Conservation (phyloP, 768 basidiomycete species). For the Neoboletus magnificus region DNA sequence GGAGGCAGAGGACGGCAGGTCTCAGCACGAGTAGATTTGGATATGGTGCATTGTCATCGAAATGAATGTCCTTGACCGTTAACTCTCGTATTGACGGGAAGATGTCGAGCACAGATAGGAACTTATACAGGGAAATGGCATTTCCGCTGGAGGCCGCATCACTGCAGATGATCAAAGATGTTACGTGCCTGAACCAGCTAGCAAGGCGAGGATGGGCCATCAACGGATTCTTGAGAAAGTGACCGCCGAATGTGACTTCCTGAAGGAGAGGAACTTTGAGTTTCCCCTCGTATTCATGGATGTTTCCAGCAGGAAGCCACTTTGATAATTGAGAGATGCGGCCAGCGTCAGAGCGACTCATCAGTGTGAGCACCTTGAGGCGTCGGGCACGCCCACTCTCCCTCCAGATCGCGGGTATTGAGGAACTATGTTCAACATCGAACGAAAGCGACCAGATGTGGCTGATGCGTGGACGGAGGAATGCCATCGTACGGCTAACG, state of each 20-base stretch:
- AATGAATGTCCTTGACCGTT: constrained; percentile 5
- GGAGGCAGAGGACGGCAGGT: background rate
- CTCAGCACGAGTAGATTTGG: background rate
- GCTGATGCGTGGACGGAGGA: constrained; percentile 1
- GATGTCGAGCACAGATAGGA: constrained; percentile 1
- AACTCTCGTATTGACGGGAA: constrained; percentile 1
- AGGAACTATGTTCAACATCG: background rate
- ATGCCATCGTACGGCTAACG: background rate
- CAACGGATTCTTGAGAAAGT: constrained; percentile 5
- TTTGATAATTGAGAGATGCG: background rate
- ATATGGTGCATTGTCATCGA: background rate
- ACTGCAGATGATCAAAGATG: constrained; percentile 3
- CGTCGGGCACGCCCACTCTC: background rate
- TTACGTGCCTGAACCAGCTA: constrained; percentile 3
- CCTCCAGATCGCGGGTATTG: constrained; percentile 6
- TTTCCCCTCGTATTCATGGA: constrained; percentile 3
- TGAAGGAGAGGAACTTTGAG: constrained; percentile 3
- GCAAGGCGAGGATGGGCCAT: constrained; percentile 4
- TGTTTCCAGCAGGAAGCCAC: background rate
- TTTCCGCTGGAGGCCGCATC: background rate
- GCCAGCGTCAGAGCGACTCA: background rate
- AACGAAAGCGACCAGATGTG: constrained; percentile 11
- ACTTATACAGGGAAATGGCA: constrained; percentile 1
- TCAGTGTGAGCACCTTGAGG: constrained; percentile 2
- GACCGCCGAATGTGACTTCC: background rate